phyloP scores from a whole-genome alignment of 768 basidiomycete species.

The Leccinum boreale region DNA sequence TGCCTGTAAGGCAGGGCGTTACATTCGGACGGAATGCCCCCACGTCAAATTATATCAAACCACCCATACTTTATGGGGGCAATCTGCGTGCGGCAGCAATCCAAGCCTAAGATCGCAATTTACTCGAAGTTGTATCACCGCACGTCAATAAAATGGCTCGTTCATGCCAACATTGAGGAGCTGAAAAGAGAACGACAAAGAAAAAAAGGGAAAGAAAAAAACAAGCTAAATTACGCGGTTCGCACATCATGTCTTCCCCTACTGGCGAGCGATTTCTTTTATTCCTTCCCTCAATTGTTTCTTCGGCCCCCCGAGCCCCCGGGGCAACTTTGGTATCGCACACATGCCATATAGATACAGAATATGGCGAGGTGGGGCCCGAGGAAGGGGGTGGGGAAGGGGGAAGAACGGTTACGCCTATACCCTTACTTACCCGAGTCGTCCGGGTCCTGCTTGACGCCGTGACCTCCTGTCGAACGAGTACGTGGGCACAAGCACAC shows the following conservation, averaged over 20 bases:
- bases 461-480: background rate
- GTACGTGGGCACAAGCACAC: background rate
- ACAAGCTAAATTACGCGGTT: background rate
- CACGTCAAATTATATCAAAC: slow-evolving; percentile 61
- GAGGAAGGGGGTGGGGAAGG: background rate
- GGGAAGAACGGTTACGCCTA: background rate
- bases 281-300: background rate
- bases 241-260: background rate
- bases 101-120: background rate
- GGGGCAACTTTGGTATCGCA: background rate
- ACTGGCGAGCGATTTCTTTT: background rate
- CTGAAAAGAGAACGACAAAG: background rate
- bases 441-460: background rate
- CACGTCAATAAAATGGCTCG: background rate
- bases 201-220: background rate
- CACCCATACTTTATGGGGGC: background rate
- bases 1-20: slow-evolving; percentile 48
- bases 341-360: background rate
- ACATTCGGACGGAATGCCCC: slow-evolving; percentile 57
- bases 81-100: background rate
- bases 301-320: background rate
- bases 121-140: background rate
- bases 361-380: background rate
- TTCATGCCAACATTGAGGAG: background rate
- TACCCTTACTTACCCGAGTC: too few species aligned